phyloP scores from a whole-genome alignment of 2,329 filamentous ascomycete species.

The Colletotrichum coccodes region DNA sequence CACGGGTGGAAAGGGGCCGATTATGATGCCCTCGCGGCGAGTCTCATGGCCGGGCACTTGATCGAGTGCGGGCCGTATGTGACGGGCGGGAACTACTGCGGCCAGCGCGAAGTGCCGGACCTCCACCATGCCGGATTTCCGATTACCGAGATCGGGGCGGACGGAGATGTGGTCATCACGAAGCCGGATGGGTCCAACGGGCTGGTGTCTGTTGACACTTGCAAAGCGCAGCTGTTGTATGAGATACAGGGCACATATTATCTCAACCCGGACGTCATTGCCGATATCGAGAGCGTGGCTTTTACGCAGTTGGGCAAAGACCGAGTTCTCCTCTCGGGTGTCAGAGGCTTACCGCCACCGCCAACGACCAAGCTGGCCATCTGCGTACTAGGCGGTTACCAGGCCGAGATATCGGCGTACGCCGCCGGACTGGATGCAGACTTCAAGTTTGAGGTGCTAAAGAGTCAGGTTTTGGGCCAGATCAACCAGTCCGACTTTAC shows the following conservation, averaged over 20 bases:
- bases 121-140: conserved; percentile 47
- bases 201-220: conserved; percentile 46
- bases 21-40: conserved; percentile 60
- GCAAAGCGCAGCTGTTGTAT: conserved; percentile 59
- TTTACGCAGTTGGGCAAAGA: conserved; percentile 47
- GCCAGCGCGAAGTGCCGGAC: conserved; percentile 51
- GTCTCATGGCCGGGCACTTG: conserved; percentile 61
- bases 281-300: conserved; percentile 46
- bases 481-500: conserved; percentile 38
- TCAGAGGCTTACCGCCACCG: conserved; percentile 49
- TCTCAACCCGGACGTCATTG: conserved; percentile 60
- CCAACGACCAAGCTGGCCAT: conserved; percentile 51
- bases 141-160: conserved; percentile 48
- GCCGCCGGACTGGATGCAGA: conserved; percentile 37
- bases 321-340: conserved; percentile 48
- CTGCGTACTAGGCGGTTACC: conserved; percentile 48
- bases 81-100: conserved; percentile 64
- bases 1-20: conserved; percentile 59
- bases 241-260: conserved; percentile 59
- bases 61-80: conserved; percentile 66
- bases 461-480: conserved; percentile 38
- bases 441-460: conserved; percentile 41
- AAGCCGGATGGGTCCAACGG: conserved; percentile 47
- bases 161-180: conserved; percentile 47
- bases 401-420: conserved; percentile 44